These are phyloP conservation scores for Quillaja saponaria DNA, from an alignment of 306 rosid species.

Conservation along the genomic window DNA sequence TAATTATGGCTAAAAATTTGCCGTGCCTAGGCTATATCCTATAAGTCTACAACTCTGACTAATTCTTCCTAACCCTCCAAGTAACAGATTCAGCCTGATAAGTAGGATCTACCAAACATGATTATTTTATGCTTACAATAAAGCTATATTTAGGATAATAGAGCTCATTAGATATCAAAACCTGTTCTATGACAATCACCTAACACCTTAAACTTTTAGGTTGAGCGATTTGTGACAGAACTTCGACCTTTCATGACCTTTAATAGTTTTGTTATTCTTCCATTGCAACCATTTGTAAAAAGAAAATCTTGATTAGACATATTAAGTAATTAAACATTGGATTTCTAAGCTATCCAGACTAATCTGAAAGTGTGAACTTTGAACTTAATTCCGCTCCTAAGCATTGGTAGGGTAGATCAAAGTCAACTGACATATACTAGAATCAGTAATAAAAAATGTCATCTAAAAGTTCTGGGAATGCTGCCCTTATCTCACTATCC, in stretches of 20 bases:
- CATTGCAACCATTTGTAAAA: too few relatives aligned
- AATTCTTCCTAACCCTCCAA: not conserved
- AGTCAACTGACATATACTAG: not conserved
- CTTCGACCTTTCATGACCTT: too few relatives aligned
- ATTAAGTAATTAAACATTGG: not conserved
- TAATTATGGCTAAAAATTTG: too few relatives aligned
- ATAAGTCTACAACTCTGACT: constrained; percentile 16
- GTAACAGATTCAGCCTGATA: not conserved
- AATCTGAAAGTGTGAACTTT: not conserved
- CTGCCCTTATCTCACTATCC: constrained; percentile 67
- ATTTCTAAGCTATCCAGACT: not conserved
- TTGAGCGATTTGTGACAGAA: too few relatives aligned
- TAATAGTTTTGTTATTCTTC: too few relatives aligned
- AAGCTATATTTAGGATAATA: constrained; percentile 14
- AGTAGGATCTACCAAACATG: constrained; percentile 10
- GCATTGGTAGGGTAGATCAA: not conserved
- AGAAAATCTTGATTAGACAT: too few relatives aligned
- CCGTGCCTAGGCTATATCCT: too few relatives aligned
- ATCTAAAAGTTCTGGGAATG: constrained; percentile 74
- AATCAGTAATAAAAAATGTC: constrained; percentile 58
- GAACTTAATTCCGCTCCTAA: not conserved
- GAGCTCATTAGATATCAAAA: not conserved
- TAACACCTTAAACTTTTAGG: too few relatives aligned
- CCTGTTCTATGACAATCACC: too few relatives aligned
- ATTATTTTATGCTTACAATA: constrained; percentile 5